phyloP scores from a whole-genome alignment of 495 filamentous ascomycete species.

The Aspergillus heteromorphus region DNA sequence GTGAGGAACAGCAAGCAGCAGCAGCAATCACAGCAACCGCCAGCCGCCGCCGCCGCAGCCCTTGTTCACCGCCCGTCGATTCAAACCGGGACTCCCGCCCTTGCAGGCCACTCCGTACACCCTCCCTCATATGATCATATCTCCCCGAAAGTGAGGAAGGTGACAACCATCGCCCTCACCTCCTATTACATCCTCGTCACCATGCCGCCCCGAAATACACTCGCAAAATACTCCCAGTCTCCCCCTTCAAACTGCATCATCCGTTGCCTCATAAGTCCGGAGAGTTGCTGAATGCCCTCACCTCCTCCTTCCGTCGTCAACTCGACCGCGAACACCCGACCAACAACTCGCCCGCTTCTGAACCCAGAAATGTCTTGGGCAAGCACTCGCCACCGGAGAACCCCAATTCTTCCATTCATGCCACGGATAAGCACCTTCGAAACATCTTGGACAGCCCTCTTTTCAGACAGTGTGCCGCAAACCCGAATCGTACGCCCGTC shows the following conservation, averaged over 20 bases:
- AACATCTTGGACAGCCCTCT: slow-evolving; percentile 69
- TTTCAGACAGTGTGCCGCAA: too few species aligned
- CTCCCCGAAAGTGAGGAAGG: not conserved
- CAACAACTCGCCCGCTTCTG: slow-evolving; percentile 23
- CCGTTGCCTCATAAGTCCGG: slow-evolving; percentile 63
- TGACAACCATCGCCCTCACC: too few species aligned
- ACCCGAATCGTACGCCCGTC: slow-evolving; percentile 30
- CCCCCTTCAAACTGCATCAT: slow-evolving; percentile 65
- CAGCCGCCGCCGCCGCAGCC: slow-evolving; percentile 1
- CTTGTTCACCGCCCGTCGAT: slow-evolving; percentile 16
- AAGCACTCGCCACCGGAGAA: slow-evolving; percentile 8
- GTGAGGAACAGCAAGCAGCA: too few species aligned
- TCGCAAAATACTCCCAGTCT: too few species aligned
- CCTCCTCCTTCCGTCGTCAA: slow-evolving; percentile 68
- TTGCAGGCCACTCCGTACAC: too few species aligned
- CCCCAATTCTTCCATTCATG: slow-evolving; percentile 28
- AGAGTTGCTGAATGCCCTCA: slow-evolving; percentile 63
- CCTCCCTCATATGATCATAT: not conserved
- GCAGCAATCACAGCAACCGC: too few species aligned
- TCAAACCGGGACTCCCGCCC: too few species aligned
- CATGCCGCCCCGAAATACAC: too few species aligned
- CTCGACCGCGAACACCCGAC: slow-evolving; percentile 61
- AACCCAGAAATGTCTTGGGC: slow-evolving; percentile 10
- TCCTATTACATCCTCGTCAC: too few species aligned
- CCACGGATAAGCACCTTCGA: slow-evolving; percentile 53